A percentile compares a stretch with the other conserved stretches of the same genome.
These are phyloP conservation scores for Chrysosporium queenslandicum DNA, from an alignment of 2,329 filamentous ascomycete genomes.

Conservation along the genomic window DNA sequence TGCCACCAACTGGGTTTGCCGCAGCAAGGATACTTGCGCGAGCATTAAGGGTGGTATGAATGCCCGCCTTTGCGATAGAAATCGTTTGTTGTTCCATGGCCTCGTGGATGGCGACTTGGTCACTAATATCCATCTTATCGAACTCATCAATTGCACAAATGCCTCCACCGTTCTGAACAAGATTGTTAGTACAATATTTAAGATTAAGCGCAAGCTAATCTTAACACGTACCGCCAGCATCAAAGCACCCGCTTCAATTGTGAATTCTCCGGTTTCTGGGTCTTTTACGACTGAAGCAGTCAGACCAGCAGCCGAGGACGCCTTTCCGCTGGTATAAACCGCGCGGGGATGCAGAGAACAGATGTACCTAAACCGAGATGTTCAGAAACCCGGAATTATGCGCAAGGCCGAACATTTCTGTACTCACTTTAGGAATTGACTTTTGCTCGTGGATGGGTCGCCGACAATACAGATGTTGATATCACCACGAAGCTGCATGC, in stretches of 20 bases:
- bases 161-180: conserved; percentile 57
- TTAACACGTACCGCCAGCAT: conserved; percentile 62
- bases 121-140: conserved; percentile 97
- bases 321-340: conserved; percentile 96
- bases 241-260: conserved; percentile 92
- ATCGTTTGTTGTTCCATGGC: conserved; percentile 99
- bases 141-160: conserved; percentile 99
- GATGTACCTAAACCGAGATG: conserved; percentile 52
- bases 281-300: conserved; percentile 96
- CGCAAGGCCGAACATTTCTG: not conserved
- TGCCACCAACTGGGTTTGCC: conserved; percentile 87
- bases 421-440: conserved; percentile 76
- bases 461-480: conserved; percentile 99
- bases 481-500: conserved; percentile 90
- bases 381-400: not conserved
- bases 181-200: conserved; percentile 7
- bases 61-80: conserved; percentile 95
- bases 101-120: conserved; percentile 98
- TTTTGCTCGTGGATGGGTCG: conserved; percentile 93
- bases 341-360: conserved; percentile 93
- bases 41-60: conserved; percentile 93
- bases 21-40: conserved; percentile 91
- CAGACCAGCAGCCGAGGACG: conserved; percentile 91
- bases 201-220: not conserved
- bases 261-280: conserved; percentile 96